These are phyloP conservation scores for Lathyrus sativus DNA, from an alignment of 306 rosid genomes.

Conservation along the genomic window DNA sequence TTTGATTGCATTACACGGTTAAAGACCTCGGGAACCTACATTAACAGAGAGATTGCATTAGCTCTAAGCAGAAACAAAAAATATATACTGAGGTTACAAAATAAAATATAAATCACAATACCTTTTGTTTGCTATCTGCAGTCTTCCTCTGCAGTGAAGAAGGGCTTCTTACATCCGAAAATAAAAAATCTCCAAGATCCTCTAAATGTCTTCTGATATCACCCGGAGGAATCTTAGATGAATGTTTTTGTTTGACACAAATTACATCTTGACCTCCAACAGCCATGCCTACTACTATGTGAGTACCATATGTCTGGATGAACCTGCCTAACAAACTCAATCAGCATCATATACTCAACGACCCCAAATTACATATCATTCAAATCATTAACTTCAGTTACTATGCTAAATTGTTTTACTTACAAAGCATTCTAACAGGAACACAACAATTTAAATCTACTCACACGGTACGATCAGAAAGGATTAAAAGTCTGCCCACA, in stretches of 20 bases:
- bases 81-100: neutral
- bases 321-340: slow-evolving; percentile 78
- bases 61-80: slow-evolving; percentile 30
- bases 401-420: slow-evolving; percentile 8
- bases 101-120: slow-evolving; percentile 37
- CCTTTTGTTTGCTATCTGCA: slow-evolving; percentile 73
- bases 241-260: slow-evolving; percentile 77
- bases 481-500: slow-evolving; percentile 10
- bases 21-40: slow-evolving; percentile 89
- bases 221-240: slow-evolving; percentile 77
- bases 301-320: slow-evolving; percentile 85
- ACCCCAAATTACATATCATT: slow-evolving; percentile 33
- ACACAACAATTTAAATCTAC: slow-evolving; percentile 1
- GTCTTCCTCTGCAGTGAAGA: slow-evolving; percentile 66
- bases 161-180: slow-evolving; percentile 86
- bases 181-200: slow-evolving; percentile 91
- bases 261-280: slow-evolving; percentile 95
- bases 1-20: slow-evolving; percentile 81
- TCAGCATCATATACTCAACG: slow-evolving; percentile 51
- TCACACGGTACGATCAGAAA: neutral
- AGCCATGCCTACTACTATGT: slow-evolving; percentile 87
- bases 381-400: slow-evolving; percentile 30
- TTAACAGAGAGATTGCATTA: slow-evolving; percentile 31
- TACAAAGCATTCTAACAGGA: slow-evolving; percentile 19
- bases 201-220: slow-evolving; percentile 82